Percentiles rank a stretch among this genome's conserved stretches.
phyloP scores from a whole-genome alignment of 2,329 filamentous ascomycete species.

The Cryphonectria naterciae region DNA sequence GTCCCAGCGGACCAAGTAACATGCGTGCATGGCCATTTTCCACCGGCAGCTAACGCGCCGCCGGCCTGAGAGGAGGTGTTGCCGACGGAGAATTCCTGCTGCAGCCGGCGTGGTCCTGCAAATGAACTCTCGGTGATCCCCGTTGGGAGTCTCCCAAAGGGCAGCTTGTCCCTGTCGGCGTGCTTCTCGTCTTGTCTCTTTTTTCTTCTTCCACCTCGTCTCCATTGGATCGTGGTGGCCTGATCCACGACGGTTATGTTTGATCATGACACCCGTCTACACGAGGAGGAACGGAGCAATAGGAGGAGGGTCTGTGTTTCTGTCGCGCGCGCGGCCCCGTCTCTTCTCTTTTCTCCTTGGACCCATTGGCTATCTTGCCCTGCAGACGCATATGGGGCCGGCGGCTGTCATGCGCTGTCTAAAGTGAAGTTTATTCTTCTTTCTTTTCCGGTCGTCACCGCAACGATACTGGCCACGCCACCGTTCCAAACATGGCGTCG shows the following conservation, averaged over 20 bases:
- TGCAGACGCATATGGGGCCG: background rate
- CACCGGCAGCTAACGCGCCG: background rate
- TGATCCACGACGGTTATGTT: background rate
- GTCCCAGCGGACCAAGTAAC: background rate
- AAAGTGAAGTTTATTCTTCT: background rate
- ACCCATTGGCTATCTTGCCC: background rate
- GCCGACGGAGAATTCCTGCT: conserved; percentile 19
- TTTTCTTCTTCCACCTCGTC: background rate
- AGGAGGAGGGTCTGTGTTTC: background rate
- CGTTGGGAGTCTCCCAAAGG: background rate
- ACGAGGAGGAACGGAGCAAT: background rate
- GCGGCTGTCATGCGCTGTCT: background rate
- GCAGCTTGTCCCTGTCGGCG: background rate
- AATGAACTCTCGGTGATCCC: conserved; percentile 15
- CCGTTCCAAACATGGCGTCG: background rate
- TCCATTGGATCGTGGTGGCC: background rate
- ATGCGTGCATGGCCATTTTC: background rate
- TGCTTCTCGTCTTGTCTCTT: background rate
- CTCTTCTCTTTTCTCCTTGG: background rate
- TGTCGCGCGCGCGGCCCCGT: background rate
- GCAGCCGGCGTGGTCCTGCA: conserved; percentile 20
- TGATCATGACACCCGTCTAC: background rate
- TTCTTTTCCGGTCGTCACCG: background rate
- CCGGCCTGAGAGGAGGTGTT: conserved; percentile 2
- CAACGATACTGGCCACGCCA: background rate